These are phyloP conservation scores for Raffaelea ambrosiae DNA, from an alignment of 2,329 filamentous ascomycete species.

Conservation along the genomic window DNA sequence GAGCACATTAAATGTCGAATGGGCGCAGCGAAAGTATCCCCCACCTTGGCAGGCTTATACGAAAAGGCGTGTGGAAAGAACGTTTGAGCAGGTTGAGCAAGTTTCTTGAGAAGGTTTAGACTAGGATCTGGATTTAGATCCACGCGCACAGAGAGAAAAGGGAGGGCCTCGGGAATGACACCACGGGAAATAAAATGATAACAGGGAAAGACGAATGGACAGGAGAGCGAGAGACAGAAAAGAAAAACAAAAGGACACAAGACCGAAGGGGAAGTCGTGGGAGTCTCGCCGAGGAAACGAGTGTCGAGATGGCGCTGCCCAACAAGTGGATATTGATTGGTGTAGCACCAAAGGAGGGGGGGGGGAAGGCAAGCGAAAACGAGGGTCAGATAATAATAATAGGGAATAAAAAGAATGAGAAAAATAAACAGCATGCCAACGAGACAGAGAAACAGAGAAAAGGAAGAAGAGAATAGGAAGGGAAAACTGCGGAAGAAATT, in stretches of 20 bases:
- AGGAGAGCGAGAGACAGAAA: background rate
- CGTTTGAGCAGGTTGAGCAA: background rate
- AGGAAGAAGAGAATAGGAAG: no score
- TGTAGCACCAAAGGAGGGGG: background rate
- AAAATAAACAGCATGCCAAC: no score
- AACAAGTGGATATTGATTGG: conserved; percentile 4
- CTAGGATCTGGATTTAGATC: background rate
- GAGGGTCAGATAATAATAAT: background rate
- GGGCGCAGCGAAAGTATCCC: background rate
- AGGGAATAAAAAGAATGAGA: background rate
- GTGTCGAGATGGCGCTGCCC: background rate
- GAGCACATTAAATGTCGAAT: background rate
- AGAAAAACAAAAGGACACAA: background rate
- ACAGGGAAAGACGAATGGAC: background rate
- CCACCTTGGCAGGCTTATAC: background rate
- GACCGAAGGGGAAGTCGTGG: background rate
- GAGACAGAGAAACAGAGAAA: no score
- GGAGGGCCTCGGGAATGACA: background rate
- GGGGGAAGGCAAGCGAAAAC: background rate
- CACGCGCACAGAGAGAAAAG: background rate
- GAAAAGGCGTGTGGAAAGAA: background rate
- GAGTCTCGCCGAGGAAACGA: background rate
- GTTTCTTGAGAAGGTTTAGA: background rate
- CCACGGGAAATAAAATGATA: background rate
- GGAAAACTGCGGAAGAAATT: no score